These are phyloP conservation scores for Backusella parvicylindrica DNA, from an alignment of 192 early-diverging fungal species.

Conservation along the genomic window DNA sequence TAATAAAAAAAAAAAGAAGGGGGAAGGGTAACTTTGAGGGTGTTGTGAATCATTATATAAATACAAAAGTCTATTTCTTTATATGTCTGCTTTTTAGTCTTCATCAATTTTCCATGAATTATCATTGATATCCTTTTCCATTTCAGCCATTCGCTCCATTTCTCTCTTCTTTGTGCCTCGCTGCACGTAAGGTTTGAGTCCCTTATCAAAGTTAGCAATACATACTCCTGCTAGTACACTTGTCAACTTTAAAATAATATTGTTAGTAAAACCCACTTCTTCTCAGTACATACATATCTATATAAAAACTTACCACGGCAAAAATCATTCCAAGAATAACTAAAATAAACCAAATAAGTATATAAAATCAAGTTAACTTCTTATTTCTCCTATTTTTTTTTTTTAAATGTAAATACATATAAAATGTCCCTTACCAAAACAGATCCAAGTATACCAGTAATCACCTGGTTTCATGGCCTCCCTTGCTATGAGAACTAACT, in stretches of 20 bases:
- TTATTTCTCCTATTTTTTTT: not conserved
- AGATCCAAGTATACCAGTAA: slow-evolving; percentile 37
- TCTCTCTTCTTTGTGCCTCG: slow-evolving; percentile 18
- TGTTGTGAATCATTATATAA: not conserved
- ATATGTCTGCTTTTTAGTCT: slow-evolving; percentile 5
- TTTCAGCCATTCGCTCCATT: slow-evolving; percentile 1
- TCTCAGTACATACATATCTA: not conserved
- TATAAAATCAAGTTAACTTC: not conserved
- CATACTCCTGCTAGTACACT: slow-evolving; percentile 23
- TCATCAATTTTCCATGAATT: slow-evolving; percentile 31
- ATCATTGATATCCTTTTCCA: not conserved
- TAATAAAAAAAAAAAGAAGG: not conserved
- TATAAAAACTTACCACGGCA: slow-evolving; percentile 15
- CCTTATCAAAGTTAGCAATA: slow-evolving; percentile 27
- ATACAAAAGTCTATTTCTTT: not conserved
- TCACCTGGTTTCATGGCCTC: slow-evolving; percentile 11
- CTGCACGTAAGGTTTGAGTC: slow-evolving; percentile 28
- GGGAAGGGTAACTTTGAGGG: too few species aligned
- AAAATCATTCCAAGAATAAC: slow-evolving; percentile 27
- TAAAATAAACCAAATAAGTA: slow-evolving; percentile 9
- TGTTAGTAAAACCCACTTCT: not conserved
- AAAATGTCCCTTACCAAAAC: slow-evolving; percentile 27
- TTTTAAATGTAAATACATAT: too few species aligned
- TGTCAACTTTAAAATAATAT: not conserved
- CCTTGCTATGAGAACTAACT: slow-evolving; percentile 25